Base-by-base conservation (phyloP, 2,329 filamentous ascomycete genomes). In the Ascochyta clinopodiicola region DNA sequence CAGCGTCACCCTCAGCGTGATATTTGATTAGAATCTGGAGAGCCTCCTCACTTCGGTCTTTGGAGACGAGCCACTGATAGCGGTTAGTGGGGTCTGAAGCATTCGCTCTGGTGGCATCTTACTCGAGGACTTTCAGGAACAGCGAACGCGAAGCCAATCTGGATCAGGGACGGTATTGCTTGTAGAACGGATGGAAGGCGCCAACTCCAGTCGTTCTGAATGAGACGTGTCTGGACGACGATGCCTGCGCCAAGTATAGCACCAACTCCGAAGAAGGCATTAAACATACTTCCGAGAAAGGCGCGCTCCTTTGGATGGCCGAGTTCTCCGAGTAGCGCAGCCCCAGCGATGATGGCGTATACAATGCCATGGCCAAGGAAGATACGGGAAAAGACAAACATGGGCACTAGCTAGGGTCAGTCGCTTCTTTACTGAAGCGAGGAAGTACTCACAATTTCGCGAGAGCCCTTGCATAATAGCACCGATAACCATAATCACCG, bases 231-330 rank as follows among this genome's bases (percentile, higher is more conserved):
- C 29, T 84, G 86, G 78, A 86, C 88, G 31, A 86, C 85, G 44
- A 88, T 82, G 70, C 84, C 84, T 4, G 84, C 84, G 8, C 86
- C 85, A 24, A 87, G 56, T 12, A 81, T 70, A 6, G 76, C 75
- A 13, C 85, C 86, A 44, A 86, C 71, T 64, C 88, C 87, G 82
- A 85, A 90, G 53, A 88, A 77, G 57, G 85, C 88, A 71, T 89
- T 89, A 75, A 89, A 89, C 59, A 89, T 81, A n/a, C 86, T 80
- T 0, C 86, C 88, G 17, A 89, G 79, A 9, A 83, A 84, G 5
- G 82, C 85, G 59, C 87, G 85, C 70, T 90, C 86, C 68, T 89
- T 87, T 4, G 87, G 86, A 65, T 89, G 87, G 66, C 83, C 85
- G 45, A 89, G 82, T 76, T 89, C 87, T 5, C 84, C 85, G 2